Evolutionary conservation across 495 filamentous ascomycete species (phyloP).

Genomic region (Aspergillus egyptiacus): DNA sequence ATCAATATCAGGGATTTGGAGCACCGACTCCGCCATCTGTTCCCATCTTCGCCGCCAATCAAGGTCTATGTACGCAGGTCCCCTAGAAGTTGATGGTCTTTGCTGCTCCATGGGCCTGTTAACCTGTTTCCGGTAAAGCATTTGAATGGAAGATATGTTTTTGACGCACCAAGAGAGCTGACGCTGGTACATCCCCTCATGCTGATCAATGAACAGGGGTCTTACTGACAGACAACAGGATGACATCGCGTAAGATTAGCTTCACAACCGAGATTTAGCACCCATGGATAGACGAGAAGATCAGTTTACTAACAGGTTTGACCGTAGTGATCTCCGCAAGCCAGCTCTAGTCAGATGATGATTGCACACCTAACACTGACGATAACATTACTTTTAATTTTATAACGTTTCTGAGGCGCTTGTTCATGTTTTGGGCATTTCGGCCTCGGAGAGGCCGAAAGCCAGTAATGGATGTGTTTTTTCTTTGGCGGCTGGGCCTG

Average conservation of each 20-base stretch:
- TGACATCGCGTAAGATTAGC: too few species aligned
- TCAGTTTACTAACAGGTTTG: background rate
- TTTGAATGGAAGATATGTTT: constrained; percentile 10
- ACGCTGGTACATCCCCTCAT: constrained; percentile 4
- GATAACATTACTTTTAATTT: background rate
- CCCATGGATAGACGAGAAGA: too few species aligned
- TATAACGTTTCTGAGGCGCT: background rate
- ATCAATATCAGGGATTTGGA: constrained; percentile 11
- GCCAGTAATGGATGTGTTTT: too few species aligned
- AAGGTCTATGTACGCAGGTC: constrained; percentile 6
- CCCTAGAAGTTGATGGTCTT: background rate
- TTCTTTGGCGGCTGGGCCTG: too few species aligned
- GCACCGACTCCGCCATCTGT: background rate
- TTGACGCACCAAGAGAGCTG: constrained; percentile 13
- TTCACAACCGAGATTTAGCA: too few species aligned
- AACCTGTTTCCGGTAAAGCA: constrained; percentile 1
- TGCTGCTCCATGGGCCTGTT: background rate
- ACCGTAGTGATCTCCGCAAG: constrained; percentile 13
- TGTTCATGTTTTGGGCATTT: too few species aligned
- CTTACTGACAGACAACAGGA: too few species aligned
- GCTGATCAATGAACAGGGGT: background rate
- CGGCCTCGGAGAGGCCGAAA: too few species aligned
- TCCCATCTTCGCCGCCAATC: constrained; percentile 7
- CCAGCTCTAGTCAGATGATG: constrained; percentile 3
- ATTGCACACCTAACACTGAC: background rate